Percentiles rank a stretch among this genome's conserved stretches.
Conservation (phyloP, 441 rosid genomes). For the Corymbia calophylla region DNA sequence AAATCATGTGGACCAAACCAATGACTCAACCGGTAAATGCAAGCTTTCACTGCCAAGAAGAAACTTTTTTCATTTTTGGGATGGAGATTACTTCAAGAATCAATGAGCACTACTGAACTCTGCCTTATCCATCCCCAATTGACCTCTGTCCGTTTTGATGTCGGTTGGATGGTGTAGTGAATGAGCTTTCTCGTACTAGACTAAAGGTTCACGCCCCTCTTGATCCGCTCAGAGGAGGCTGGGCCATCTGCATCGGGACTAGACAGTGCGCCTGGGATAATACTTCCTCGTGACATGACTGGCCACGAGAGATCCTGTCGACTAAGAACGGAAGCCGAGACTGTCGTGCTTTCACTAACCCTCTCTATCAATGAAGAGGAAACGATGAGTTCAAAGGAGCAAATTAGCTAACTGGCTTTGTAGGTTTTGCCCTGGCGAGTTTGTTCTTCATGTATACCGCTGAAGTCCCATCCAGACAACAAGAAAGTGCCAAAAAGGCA, state of each 20-base stretch:
- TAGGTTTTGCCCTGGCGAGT: background rate
- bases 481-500: background rate
- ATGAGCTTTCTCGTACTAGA: background rate
- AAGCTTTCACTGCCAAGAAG: too few relatives aligned
- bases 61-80: too few relatives aligned
- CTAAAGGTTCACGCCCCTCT: background rate
- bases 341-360: background rate
- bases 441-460: background rate
- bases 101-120: constrained; percentile 4
- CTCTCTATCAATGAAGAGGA: background rate
- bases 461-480: background rate
- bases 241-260: background rate
- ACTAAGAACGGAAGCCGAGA: background rate
- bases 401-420: background rate
- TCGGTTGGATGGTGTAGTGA: background rate
- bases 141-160: background rate
- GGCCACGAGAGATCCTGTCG: background rate
- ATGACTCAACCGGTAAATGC: too few relatives aligned
- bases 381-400: background rate
- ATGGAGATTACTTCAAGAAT: too few relatives aligned
- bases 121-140: constrained; percentile 26
- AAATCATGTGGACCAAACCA: too few relatives aligned
- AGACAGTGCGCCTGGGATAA: background rate
- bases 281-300: background rate
- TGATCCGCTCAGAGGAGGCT: background rate